Evolutionary conservation across 2,329 filamentous ascomycete species (phyloP).

Genomic region (Emericellopsis cladophorae): DNA sequence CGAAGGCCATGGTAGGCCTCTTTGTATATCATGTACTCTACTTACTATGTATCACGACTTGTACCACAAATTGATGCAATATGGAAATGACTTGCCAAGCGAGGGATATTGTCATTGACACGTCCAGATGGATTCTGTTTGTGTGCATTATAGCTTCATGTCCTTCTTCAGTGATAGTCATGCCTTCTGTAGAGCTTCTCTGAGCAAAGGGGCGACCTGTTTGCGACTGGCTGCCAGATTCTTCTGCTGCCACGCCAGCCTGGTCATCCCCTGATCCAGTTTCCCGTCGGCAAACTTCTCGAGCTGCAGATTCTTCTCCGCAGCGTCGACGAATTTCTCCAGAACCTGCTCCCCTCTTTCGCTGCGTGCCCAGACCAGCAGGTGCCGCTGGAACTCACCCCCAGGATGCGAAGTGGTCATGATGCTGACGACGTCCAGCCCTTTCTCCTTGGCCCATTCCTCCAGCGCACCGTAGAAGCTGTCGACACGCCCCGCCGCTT

Average conservation of each 20-base stretch:
- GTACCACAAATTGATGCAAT: too few relatives aligned
- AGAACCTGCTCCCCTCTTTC: slow-evolving; percentile 32
- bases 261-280: slow-evolving; percentile 33
- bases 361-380: slow-evolving; percentile 53
- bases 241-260: slow-evolving; percentile 55
- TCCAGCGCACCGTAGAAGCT: slow-evolving; percentile 35
- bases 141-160: not conserved
- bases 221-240: slow-evolving; percentile 50
- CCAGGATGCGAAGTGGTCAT: slow-evolving; percentile 53
- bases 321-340: slow-evolving; percentile 36
- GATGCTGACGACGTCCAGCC: slow-evolving; percentile 49
- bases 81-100: too few relatives aligned
- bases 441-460: slow-evolving; percentile 40
- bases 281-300: slow-evolving; percentile 36
- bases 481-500: slow-evolving; percentile 29
- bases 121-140: not conserved
- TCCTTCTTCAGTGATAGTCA: not conserved
- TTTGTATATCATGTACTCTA: too few relatives aligned
- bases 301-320: slow-evolving; percentile 39
- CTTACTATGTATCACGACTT: too few relatives aligned
- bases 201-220: slow-evolving; percentile 55
- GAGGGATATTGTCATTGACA: too few relatives aligned
- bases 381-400: slow-evolving; percentile 49
- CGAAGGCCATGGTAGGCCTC: too few relatives aligned
- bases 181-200: slow-evolving; percentile 28